Evolutionary conservation across 768 basidiomycete genomes (phyloP).

Genomic region (Kwoniella mangroviensis): DNA sequence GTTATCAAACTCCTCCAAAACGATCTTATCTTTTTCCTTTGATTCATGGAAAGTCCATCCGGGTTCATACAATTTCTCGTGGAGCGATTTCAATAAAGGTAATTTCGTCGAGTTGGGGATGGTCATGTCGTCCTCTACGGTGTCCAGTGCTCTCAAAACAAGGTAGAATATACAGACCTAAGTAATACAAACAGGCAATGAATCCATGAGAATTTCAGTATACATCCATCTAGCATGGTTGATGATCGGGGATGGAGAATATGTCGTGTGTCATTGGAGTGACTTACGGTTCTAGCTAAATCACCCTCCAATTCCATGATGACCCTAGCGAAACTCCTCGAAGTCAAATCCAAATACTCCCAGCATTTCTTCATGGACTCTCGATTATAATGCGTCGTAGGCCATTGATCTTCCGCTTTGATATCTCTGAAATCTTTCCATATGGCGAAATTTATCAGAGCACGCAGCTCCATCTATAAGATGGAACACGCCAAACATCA

Average conservation of each 20-base stretch:
- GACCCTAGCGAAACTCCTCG: slow-evolving; percentile 86
- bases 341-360: slow-evolving; percentile 84
- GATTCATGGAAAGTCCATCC: slow-evolving; percentile 89
- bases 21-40: slow-evolving; percentile 81
- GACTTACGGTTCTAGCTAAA: slow-evolving; percentile 80
- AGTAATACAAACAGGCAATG: background rate
- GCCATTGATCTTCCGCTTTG: slow-evolving; percentile 71
- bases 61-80: slow-evolving; percentile 74
- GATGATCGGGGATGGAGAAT: background rate
- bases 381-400: slow-evolving; percentile 85
- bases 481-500: background rate
- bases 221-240: background rate
- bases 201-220: background rate
- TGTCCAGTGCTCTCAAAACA: slow-evolving; percentile 90
- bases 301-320: slow-evolving; percentile 97
- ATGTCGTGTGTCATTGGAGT: no score
- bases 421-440: slow-evolving; percentile 87
- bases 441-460: slow-evolving; percentile 78
- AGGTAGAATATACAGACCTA: slow-evolving; percentile 96
- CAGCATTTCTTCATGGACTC: slow-evolving; percentile 85
- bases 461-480: slow-evolving; percentile 70
- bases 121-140: slow-evolving; percentile 98
- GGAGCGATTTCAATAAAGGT: slow-evolving; percentile 79
- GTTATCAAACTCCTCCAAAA: slow-evolving; percentile 79
- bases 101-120: slow-evolving; percentile 84